Base-by-base conservation (phyloP, 306 rosid species). In the Morella rubra region DNA sequence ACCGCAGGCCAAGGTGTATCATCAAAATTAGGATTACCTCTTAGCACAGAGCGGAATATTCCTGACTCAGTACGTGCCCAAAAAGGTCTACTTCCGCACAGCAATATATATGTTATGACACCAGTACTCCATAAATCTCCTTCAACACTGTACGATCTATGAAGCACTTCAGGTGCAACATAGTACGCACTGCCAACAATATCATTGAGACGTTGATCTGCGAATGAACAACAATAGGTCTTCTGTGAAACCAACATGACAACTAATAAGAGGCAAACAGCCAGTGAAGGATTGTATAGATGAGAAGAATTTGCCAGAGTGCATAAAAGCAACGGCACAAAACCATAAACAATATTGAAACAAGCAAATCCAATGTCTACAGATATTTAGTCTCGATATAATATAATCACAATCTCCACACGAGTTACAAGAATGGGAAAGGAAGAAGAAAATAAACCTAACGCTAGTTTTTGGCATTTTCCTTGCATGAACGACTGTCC, bases 31-130 rank as follows among this genome's bases (percentile, higher is more conserved):
- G 98, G 98, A 83, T 88, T 91, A 19, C 96, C 96, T 88, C 97
- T 77, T 74, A 95, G 85, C 71, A 95, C 98, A 9, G 97, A 92
- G 20, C 98, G 98, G 60, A 95, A 95, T 64, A 95, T 95, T 78
- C 98, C 98, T 16, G 98, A 95, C 83, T 95, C 98, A 47, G 98
- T 89, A 47, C 98, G 91, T 69, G 97, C 98, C 93, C 96, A 92
- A 82, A 95, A 95, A 45, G 98, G 98, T 84, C 98, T 84, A 79
- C 98, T 88, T 71, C 98, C 98, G 52, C 98, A 95, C 47, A 95
- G 80, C 80, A 95, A 82, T 79, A 95, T 95, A 78, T 95, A 95
- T 3, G 97, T 88, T 84, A 95, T 89, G 79, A 95, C 98, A 51
- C 98, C 98, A 60, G 92, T 85, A 80, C 98, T 95, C 98, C 98